Conservation (phyloP, 176 grass and related monocot species). For the Musa schizocarpa region DNA sequence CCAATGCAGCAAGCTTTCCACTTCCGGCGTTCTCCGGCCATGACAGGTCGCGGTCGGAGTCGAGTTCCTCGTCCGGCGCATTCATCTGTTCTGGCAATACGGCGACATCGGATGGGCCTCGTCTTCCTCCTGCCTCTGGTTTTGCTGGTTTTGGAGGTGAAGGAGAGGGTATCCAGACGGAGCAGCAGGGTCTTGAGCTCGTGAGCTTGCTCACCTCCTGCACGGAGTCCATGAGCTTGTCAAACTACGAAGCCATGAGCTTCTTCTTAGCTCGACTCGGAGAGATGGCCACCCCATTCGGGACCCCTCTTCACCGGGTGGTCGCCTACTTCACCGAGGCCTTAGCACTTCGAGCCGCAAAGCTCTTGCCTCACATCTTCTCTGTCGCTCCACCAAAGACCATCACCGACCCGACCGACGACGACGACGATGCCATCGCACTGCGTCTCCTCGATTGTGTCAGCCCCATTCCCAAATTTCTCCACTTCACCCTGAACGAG, state of each 20-base stretch:
- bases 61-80: constrained; percentile 53
- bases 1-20: constrained; percentile 53
- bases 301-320: constrained; percentile 63
- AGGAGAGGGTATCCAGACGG: constrained; percentile 5
- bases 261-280: constrained; percentile 65
- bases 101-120: not conserved
- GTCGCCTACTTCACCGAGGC: constrained; percentile 75
- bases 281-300: constrained; percentile 42
- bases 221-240: constrained; percentile 35
- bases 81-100: constrained; percentile 23
- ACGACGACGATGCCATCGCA: constrained; percentile 52
- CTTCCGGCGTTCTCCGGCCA: constrained; percentile 22
- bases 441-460: constrained; percentile 53
- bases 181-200: constrained; percentile 27
- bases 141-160: not conserved
- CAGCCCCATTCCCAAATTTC: constrained; percentile 71
- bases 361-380: constrained; percentile 63
- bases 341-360: constrained; percentile 45
- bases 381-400: constrained; percentile 44
- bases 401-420: constrained; percentile 30
- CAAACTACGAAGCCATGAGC: constrained; percentile 50
- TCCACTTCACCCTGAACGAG: constrained; percentile 82
- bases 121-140: not conserved
- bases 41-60: constrained; percentile 66
- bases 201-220: constrained; percentile 51